A percentile compares a stretch with the other conserved stretches of the same genome.
phyloP scores from a whole-genome alignment of 2,329 filamentous ascomycete genomes.

The Calonectria ilicicola region DNA sequence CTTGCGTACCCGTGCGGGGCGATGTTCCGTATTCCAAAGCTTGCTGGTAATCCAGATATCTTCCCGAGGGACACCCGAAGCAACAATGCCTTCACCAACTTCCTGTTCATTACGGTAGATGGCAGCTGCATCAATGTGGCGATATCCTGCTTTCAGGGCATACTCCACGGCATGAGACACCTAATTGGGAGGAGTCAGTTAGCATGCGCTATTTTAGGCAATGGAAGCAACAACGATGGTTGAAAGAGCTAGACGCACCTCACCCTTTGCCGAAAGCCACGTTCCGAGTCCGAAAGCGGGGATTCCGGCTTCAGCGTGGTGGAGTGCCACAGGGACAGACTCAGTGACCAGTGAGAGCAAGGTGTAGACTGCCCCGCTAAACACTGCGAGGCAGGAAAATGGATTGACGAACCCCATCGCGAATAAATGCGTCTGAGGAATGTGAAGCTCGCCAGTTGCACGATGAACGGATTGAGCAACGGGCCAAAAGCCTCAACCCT shows the following conservation, averaged over 20 bases:
- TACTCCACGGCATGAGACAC: conserved; percentile 62
- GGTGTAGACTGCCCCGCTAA: not conserved
- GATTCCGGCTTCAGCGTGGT: conserved; percentile 30
- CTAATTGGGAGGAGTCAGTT: conserved; percentile 3
- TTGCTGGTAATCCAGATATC: conserved; percentile 48
- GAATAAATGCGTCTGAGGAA: not conserved
- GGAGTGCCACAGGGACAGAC: not conserved
- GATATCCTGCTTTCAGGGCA: conserved; percentile 65
- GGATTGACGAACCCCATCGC: not conserved
- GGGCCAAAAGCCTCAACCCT: not conserved
- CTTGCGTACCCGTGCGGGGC: conserved; percentile 41
- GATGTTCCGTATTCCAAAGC: conserved; percentile 50
- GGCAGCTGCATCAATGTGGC: conserved; percentile 67
- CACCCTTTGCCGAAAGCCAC: conserved; percentile 46
- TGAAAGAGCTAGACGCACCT: conserved; percentile 10
- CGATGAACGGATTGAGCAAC: not conserved
- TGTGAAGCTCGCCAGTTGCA: not conserved
- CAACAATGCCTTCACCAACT: conserved; percentile 59
- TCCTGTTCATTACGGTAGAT: conserved; percentile 72
- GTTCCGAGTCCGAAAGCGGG: conserved; percentile 48
- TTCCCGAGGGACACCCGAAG: conserved; percentile 39
- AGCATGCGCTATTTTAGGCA: not conserved
- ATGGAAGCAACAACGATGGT: conserved; percentile 49
- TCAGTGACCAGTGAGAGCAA: not conserved
- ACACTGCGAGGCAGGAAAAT: not conserved